Evolutionary conservation across 2,329 filamentous ascomycete genomes (phyloP), one percentile per base, ranked within the genome.

Genomic region (Aspergillus pseudoterreus): DNA sequence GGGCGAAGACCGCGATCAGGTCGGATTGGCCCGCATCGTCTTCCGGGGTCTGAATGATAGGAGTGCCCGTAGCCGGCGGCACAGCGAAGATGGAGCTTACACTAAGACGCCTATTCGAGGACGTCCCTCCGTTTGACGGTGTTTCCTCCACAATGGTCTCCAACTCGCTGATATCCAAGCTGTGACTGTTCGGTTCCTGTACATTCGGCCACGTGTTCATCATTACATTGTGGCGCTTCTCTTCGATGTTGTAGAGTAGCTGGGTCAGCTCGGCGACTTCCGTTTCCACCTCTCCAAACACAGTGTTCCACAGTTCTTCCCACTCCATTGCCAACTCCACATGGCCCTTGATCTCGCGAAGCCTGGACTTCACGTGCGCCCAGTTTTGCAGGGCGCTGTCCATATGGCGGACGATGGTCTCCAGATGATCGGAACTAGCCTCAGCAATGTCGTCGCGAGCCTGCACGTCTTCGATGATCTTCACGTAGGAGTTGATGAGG

Each of bases 321-420:
- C 92, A 99, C 67, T 99, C 94, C 91, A 97, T 95, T 43, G 94
- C 94, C 52, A 96, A 85, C 71, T 97, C 94, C 15, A 99, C 92
- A 66, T 97, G 92, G 44, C 82, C 82, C 68, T 95, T 95, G 50
- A 96, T 87, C 22, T 75, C 85, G 57, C 87, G 87, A 46, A 99
- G 75, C 1, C 87, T 86, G 39, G 77, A 78, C 62, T 90, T 88
- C 62, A 96, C 92, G 58, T 85, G 84, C 42, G 84, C 80, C 94
- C 94, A 99, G 63, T 92, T 89, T 33, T 79, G 79, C 55, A 96
- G 77, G 53, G 96, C 94, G 17, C 80, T 78, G 63, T 97, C 92
- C 88, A 97, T 96, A 73, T 96, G 90, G 10, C 82, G 78, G 21
- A 96, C 90, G 14, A 94, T 87, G 4, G 76, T 80, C 50, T 83